Evolutionary conservation across 768 basidiomycete genomes (phyloP).

Genomic region (Auricularia heimuer): DNA sequence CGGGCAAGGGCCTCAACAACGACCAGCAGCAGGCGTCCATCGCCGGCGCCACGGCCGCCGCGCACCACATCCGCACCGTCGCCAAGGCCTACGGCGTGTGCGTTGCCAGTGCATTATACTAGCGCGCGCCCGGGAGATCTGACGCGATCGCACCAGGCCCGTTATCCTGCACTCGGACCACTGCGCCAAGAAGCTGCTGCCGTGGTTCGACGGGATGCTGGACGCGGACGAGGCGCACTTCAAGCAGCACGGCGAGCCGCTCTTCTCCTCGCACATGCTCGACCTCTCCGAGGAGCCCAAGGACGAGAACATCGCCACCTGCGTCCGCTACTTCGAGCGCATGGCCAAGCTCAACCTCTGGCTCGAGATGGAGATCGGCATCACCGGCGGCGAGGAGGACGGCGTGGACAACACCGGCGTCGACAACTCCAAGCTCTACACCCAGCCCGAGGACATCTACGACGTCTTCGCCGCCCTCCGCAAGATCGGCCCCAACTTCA

Average conservation of each 20-base stretch:
- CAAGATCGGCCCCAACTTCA: conserved; percentile 85
- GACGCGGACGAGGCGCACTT: conserved; percentile 89
- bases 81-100: conserved; percentile 90
- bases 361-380: conserved; percentile 99
- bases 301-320: conserved; percentile 89
- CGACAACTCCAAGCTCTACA: conserved; percentile 91
- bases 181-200: conserved; percentile 95
- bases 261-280: conserved; percentile 98
- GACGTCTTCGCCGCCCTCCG: conserved; percentile 82
- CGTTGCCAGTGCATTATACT: conserved; percentile 22
- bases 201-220: conserved; percentile 99
- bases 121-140: neutral
- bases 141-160: conserved; percentile 42
- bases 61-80: conserved; percentile 81
- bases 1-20: conserved; percentile 92
- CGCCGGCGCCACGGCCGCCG: conserved; percentile 84
- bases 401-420: conserved; percentile 96
- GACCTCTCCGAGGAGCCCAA: conserved; percentile 90
- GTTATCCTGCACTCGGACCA: conserved; percentile 98
- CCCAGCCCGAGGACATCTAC: conserved; percentile 92
- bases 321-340: conserved; percentile 90
- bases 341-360: conserved; percentile 87
- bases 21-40: conserved; percentile 94
- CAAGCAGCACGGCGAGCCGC: conserved; percentile 76
- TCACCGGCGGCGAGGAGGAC: conserved; percentile 99